Evolutionary conservation across 768 basidiomycete species (phyloP).

Genomic region (Collybiopsis luxurians): DNA sequence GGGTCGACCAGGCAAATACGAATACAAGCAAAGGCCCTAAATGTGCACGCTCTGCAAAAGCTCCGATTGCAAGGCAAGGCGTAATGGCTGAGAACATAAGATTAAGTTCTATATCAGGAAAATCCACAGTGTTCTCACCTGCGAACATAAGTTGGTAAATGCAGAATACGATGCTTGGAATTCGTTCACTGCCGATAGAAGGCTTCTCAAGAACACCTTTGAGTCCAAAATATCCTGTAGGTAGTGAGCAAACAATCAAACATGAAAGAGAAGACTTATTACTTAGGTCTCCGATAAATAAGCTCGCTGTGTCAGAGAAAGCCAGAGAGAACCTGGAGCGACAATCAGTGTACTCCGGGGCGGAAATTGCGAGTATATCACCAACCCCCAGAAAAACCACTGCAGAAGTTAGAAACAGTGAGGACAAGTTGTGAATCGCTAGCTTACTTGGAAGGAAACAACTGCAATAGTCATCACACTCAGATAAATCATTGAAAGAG

Average conservation of each 20-base stretch:
- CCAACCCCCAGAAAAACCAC: slow-evolving; percentile 99
- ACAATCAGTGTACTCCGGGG: too few species aligned
- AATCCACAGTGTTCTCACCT: slow-evolving; percentile 26
- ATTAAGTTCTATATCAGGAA: slow-evolving; percentile 18
- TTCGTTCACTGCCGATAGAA: slow-evolving; percentile 65
- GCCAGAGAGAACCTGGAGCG: too few species aligned
- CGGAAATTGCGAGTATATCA: too few species aligned
- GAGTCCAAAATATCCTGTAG: slow-evolving; percentile 81
- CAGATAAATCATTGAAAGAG: slow-evolving; percentile 86
- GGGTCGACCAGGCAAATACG: slow-evolving; percentile 84
- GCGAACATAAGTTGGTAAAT: slow-evolving; percentile 93
- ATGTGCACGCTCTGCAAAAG: slow-evolving; percentile 85
- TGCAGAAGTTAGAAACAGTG: too few species aligned
- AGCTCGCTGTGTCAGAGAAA: slow-evolving; percentile 72
- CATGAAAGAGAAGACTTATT: slow-evolving; percentile 22
- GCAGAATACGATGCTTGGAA: slow-evolving; percentile 76
- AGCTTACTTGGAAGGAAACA: slow-evolving; percentile 85
- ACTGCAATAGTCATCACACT: slow-evolving; percentile 74
- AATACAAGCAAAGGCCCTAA: slow-evolving; percentile 87
- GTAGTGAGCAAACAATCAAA: background rate
- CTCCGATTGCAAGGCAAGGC: slow-evolving; percentile 89
- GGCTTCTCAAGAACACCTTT: slow-evolving; percentile 73
- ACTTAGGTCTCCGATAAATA: slow-evolving; percentile 85
- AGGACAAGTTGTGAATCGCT: too few species aligned
- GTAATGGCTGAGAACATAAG: slow-evolving; percentile 39